A percentile compares a stretch with the other conserved stretches of the same genome.
Conservation (phyloP, 257 asterid genomes). For the Solanum pennellii region DNA sequence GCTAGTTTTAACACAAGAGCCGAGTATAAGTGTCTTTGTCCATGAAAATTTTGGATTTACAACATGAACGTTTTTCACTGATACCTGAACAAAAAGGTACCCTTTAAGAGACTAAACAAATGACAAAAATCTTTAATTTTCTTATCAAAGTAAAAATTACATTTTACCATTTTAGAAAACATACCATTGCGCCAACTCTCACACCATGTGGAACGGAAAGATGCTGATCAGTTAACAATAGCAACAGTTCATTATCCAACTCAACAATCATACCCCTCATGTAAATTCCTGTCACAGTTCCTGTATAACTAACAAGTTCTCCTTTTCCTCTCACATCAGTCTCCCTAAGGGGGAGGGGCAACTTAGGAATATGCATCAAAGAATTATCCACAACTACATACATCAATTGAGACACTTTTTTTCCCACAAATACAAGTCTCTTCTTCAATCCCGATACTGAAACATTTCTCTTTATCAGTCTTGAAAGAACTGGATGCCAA, state of each 20-base stretch:
- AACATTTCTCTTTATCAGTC: conserved; percentile 31
- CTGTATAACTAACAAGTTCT: conserved; percentile 54
- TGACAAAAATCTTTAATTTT: background rate
- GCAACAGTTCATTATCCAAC: conserved; percentile 60
- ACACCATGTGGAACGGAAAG: conserved; percentile 60
- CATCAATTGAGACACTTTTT: conserved; percentile 61
- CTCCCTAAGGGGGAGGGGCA: conserved; percentile 5
- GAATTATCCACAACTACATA: conserved; percentile 39
- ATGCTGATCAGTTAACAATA: conserved; percentile 53
- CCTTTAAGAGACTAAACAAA: conserved; percentile 3
- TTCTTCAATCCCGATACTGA: conserved; percentile 47
- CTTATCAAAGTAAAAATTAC: background rate
- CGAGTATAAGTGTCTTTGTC: conserved; percentile 69
- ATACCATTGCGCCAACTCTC: conserved; percentile 83
- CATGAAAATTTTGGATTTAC: conserved; percentile 67
- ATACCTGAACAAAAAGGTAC: conserved; percentile 38
- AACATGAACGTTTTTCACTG: conserved; percentile 65
- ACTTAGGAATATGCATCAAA: conserved; percentile 36
- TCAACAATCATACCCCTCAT: conserved; percentile 80
- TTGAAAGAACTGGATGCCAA: conserved; percentile 67
- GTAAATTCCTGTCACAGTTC: conserved; percentile 62
- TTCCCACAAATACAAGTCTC: conserved; percentile 42
- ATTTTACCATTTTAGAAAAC: conserved; percentile 8
- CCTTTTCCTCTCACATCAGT: conserved; percentile 32
- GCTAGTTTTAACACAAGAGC: conserved; percentile 69